Percentiles rank a stretch among this genome's conserved stretches.
Evolutionary conservation across 176 grass and related monocot species (phyloP).

Genomic region (Oryza meyeriana): DNA sequence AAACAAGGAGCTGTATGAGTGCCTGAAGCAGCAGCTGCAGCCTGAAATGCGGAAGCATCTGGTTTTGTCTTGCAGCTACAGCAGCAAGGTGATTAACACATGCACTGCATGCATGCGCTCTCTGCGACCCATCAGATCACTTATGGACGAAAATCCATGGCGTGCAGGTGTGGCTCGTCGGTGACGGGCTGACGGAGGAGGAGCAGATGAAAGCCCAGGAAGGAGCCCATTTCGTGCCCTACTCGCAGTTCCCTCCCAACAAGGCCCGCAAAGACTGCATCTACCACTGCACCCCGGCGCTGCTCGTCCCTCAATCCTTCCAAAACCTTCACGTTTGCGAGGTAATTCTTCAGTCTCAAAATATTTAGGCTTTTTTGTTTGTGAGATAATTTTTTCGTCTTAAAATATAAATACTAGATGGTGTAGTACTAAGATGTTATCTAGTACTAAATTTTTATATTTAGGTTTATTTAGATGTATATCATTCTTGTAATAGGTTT

Average conservation of each 20-base stretch:
- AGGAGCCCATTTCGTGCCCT: constrained; percentile 57
- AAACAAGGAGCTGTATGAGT: constrained; percentile 30
- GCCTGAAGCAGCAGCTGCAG: constrained; percentile 30
- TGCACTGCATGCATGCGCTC: no score
- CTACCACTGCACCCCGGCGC: constrained; percentile 63
- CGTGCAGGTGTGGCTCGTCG: constrained; percentile 47
- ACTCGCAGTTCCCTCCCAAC: constrained; percentile 59
- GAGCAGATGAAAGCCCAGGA: constrained; percentile 54
- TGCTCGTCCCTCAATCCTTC: constrained; percentile 48
- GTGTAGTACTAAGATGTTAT: no score
- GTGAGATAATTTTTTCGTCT: no score
- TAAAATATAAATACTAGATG: no score
- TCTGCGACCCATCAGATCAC: no score
- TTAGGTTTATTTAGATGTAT: no score
- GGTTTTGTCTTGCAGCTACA: constrained; percentile 23
- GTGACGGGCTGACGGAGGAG: constrained; percentile 44
- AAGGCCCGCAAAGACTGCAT: constrained; percentile 41
- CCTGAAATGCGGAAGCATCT: constrained; percentile 26
- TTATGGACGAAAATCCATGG: not conserved
- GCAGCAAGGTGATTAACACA: constrained; percentile 26
- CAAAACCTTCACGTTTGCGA: constrained; percentile 80
- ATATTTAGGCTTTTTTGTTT: no score
- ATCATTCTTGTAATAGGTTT: no score
- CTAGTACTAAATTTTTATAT: no score
- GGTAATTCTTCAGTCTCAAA: no score